Evolutionary conservation across 805 yeast species (phyloP).

Genomic region (Wickerhamomyces subpelliculosus): DNA sequence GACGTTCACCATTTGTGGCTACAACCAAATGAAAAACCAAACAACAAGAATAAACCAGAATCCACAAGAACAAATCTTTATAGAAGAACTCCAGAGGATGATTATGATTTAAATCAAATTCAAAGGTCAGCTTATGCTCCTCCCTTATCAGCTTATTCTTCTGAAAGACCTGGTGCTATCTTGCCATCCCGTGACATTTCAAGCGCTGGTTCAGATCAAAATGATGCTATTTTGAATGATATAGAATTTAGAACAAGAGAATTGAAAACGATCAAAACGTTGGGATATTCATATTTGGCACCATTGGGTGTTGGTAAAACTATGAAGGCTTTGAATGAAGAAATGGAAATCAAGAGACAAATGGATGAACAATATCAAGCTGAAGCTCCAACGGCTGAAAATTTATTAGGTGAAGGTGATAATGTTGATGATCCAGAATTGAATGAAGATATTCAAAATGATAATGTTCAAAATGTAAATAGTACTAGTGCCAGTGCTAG

Average conservation of each 20-base stretch:
- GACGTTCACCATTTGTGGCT: slow-evolving; percentile 42
- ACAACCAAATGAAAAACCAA: not conserved
- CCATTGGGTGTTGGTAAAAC: slow-evolving; percentile 60
- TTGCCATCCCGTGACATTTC: no score
- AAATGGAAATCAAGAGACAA: slow-evolving; percentile 19
- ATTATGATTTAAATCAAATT: not conserved
- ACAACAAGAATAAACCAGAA: not conserved
- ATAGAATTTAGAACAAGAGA: slow-evolving; percentile 5
- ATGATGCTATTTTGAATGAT: not conserved
- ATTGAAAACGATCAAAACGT: slow-evolving; percentile 28
- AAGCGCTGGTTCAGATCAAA: not conserved
- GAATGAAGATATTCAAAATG: no score
- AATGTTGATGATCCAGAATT: slow-evolving; percentile 2
- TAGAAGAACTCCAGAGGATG: slow-evolving; percentile 1
- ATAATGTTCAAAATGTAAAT: no score
- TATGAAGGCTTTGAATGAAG: slow-evolving; percentile 32
- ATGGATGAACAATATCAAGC: slow-evolving; percentile 20
- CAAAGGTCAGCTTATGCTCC: slow-evolving; percentile 32
- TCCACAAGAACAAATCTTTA: slow-evolving; percentile 8
- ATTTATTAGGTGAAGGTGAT: slow-evolving; percentile 24
- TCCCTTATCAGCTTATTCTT: slow-evolving; percentile 47
- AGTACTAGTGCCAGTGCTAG: slow-evolving; percentile 4
- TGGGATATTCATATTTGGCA: slow-evolving; percentile 42
- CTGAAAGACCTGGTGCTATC: slow-evolving; percentile 34
- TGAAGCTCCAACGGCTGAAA: slow-evolving; percentile 21